phyloP scores from a whole-genome alignment of 2,329 filamentous ascomycete species.

The Nigrospora oryzae region DNA sequence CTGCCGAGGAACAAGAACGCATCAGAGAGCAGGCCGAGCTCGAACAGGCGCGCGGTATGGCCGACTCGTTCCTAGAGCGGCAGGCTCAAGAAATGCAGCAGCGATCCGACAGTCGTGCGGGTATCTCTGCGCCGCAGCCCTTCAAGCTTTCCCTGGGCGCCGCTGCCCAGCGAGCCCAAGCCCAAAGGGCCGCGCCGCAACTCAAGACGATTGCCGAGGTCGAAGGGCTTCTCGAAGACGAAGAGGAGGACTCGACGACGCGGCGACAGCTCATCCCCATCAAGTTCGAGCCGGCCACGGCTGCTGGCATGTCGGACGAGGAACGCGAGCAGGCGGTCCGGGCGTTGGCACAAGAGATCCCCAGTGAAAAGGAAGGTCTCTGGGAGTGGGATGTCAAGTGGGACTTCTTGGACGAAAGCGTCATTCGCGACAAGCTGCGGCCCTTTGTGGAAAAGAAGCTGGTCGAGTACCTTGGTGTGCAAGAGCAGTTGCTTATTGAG shows the following conservation, averaged over 20 bases:
- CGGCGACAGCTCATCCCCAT: slow-evolving; percentile 76
- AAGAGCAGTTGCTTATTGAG: slow-evolving; percentile 92
- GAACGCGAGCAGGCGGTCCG: slow-evolving; percentile 76
- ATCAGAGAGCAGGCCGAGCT: slow-evolving; percentile 61
- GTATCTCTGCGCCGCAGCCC: slow-evolving; percentile 53
- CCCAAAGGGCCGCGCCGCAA: slow-evolving; percentile 44
- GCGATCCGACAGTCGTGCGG: slow-evolving; percentile 25
- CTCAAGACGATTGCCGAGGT: slow-evolving; percentile 86
- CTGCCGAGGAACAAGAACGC: slow-evolving; percentile 67
- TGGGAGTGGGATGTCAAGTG: slow-evolving; percentile 93
- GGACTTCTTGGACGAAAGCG: slow-evolving; percentile 76
- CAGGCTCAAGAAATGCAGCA: slow-evolving; percentile 70
- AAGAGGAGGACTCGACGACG: slow-evolving; percentile 67
- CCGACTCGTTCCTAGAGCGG: slow-evolving; percentile 81
- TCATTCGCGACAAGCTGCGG: slow-evolving; percentile 77
- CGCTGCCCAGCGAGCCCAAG: slow-evolving; percentile 65
- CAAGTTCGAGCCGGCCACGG: slow-evolving; percentile 64
- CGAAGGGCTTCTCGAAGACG: slow-evolving; percentile 88
- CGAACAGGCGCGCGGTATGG: slow-evolving; percentile 75
- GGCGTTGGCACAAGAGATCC: slow-evolving; percentile 82
- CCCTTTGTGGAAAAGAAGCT: slow-evolving; percentile 98
- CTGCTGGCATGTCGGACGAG: slow-evolving; percentile 70
- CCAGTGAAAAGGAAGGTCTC: slow-evolving; percentile 73
- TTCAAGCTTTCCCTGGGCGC: slow-evolving; percentile 93
- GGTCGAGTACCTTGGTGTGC: slow-evolving; percentile 89